These are phyloP conservation scores for Paecilomyces fulvus DNA, from an alignment of 2,329 filamentous ascomycete genomes.

Conservation along the genomic window DNA sequence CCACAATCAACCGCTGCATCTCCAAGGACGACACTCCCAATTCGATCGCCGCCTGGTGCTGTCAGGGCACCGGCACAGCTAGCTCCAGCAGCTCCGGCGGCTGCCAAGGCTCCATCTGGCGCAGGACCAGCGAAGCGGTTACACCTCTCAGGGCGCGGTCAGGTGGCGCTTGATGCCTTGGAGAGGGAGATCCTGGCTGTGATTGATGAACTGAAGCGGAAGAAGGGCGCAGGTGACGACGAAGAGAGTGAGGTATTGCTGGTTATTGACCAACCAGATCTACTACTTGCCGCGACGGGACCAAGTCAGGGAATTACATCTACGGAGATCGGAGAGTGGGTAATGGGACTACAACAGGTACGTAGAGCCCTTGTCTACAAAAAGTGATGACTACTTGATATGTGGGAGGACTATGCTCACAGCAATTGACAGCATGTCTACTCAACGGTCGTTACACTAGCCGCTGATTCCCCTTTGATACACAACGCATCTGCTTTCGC, in stretches of 20 bases:
- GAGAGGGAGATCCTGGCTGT: conserved; percentile 27
- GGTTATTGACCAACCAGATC: conserved; percentile 58
- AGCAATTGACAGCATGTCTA: conserved; percentile 46
- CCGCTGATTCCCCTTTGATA: conserved; percentile 67
- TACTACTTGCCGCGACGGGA: conserved; percentile 53
- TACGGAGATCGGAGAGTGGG: conserved; percentile 44
- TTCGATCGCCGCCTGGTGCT: conserved; percentile 17
- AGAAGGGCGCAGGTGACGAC: conserved; percentile 11
- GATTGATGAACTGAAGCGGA: conserved; percentile 20
- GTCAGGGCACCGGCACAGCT: conserved; percentile 14
- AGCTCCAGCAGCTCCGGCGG: conserved; percentile 2
- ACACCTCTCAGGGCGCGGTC: conserved; percentile 21
- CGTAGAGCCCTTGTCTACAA: conserved; percentile 18
- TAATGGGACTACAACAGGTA: conserved; percentile 58
- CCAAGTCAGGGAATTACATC: conserved; percentile 35
- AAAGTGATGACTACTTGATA: no score
- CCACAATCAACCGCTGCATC: conserved; percentile 9
- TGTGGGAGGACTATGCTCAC: background rate
- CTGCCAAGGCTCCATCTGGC: conserved; percentile 10
- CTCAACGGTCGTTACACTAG: conserved; percentile 57
- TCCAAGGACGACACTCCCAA: conserved; percentile 17
- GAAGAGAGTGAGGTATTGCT: conserved; percentile 41
- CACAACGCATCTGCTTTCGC: conserved; percentile 31
- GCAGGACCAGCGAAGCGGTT: conserved; percentile 17
- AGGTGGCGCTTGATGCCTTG: conserved; percentile 22